Base-by-base conservation (phyloP, 208 protist species). In the Naegleria fowleri region DNA sequence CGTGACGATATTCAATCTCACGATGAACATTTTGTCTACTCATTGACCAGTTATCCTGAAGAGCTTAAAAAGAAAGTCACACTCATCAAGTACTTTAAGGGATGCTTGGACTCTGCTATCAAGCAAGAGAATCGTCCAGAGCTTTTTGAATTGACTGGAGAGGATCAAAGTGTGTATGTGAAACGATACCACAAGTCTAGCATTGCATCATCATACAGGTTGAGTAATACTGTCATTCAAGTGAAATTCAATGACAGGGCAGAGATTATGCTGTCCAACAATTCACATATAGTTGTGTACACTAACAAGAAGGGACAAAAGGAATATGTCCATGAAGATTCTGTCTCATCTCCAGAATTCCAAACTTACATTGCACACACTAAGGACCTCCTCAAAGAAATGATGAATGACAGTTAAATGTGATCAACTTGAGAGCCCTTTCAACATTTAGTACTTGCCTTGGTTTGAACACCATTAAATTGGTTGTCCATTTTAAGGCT, bases 51-150 rank as follows among this genome's bases (percentile, higher is more conserved):
- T 15, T 95, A 95, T 91, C 97, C 97, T 29, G 92, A 94, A 13
- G 93, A 94, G 39, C 94, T 99, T n/a, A 93, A 95, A 7, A 99
- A 99, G 96, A 99, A 99, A 94, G 95, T 98, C 43, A 97, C 96
- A 40, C 94, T 99, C 16, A 96, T 99, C 51, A 97, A 98, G 93
- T 98, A 99, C 94, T 99, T 99, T 94, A 95, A 96, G 51, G 95
- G 95, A 55, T 93, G 95, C 90, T 92, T 97, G 90, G 41, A 88
- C 9, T 38, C 39, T 43, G 15, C 38, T 6, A 36, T 39, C 2
- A 39, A 85, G 22, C 11, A 19, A 43, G 40, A 40, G 36, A 6
- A 13, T 16, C 2, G 22, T 36, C 84, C 29, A 76, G 16, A 39
- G 0, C 29, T 9, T 39, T 39, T 25, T 5, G 33, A 39, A 76